These are phyloP conservation scores for Gossypium trilobum DNA, from an alignment of 441 rosid genomes.

Conservation along the genomic window DNA sequence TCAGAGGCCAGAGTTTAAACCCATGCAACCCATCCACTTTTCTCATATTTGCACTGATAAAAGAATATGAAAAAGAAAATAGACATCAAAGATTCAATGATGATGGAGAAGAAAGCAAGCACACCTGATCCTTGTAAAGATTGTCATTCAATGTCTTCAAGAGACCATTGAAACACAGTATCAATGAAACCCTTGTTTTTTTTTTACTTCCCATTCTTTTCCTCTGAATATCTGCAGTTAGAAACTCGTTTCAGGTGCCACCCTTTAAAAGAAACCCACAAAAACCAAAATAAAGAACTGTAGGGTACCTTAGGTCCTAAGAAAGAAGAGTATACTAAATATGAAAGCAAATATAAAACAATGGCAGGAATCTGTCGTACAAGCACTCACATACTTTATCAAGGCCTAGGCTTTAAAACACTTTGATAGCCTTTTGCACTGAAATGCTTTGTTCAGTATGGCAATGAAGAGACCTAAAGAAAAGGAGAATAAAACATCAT, in stretches of 20 bases:
- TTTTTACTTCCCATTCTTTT: neutral
- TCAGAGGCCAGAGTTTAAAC: too few species aligned
- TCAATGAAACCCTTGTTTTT: slow-evolving; percentile 10
- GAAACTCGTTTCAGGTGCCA: neutral
- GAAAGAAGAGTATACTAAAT: neutral
- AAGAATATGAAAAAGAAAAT: neutral
- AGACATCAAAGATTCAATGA: neutral
- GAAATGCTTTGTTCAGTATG: neutral
- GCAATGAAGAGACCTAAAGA: too few species aligned
- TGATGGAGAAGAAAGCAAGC: neutral
- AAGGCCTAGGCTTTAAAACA: neutral
- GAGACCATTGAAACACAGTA: slow-evolving; percentile 25
- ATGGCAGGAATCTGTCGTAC: neutral
- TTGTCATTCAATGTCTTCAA: slow-evolving; percentile 21
- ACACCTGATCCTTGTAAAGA: slow-evolving; percentile 25
- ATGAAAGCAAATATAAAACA: neutral
- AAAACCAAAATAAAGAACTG: neutral
- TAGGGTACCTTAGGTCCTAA: slow-evolving; percentile 4
- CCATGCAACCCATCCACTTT: too few species aligned
- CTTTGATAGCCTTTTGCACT: neutral
- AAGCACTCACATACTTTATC: neutral
- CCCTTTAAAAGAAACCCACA: neutral
- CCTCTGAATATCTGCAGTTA: neutral
- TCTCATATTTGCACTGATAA: too few species aligned
- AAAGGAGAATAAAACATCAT: too few species aligned